phyloP scores from a whole-genome alignment of 441 rosid species.

The Gossypium lobatum region DNA sequence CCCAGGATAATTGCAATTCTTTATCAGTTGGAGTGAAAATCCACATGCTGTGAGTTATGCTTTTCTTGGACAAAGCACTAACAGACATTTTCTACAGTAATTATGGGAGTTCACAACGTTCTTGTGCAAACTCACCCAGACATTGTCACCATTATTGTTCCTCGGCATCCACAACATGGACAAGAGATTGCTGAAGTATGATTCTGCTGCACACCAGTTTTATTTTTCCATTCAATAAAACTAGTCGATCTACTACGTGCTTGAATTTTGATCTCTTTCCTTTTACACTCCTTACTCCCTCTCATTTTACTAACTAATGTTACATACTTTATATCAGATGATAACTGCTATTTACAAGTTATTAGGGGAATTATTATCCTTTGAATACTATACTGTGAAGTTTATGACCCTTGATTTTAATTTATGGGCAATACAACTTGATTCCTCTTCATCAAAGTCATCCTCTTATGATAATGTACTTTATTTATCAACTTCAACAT shows the following conservation, averaged over 20 bases:
- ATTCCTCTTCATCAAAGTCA: background rate
- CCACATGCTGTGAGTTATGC: constrained; percentile 10
- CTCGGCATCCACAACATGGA: constrained; percentile 82
- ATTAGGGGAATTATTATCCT: background rate
- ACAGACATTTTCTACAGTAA: constrained; percentile 39
- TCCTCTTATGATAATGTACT: background rate
- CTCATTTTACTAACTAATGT: background rate
- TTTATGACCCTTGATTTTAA: constrained; percentile 5
- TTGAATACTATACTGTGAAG: background rate
- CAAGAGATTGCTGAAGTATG: constrained; percentile 66
- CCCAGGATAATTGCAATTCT: background rate
- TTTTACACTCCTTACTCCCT: background rate
- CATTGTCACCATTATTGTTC: constrained; percentile 62
- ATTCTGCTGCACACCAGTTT: constrained; percentile 5
- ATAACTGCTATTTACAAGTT: background rate
- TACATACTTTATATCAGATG: background rate
- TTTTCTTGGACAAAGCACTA: constrained; percentile 5
- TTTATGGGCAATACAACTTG: background rate
- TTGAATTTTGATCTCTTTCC: background rate
- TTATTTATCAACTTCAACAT: background rate
- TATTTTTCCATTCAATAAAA: constrained; percentile 7
- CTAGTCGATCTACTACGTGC: background rate
- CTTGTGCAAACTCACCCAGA: constrained; percentile 51
- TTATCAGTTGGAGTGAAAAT: background rate
- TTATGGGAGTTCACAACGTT: constrained; percentile 57